Evolutionary conservation across 805 yeast species (phyloP).

Genomic region (Saturnispora halmiae): DNA sequence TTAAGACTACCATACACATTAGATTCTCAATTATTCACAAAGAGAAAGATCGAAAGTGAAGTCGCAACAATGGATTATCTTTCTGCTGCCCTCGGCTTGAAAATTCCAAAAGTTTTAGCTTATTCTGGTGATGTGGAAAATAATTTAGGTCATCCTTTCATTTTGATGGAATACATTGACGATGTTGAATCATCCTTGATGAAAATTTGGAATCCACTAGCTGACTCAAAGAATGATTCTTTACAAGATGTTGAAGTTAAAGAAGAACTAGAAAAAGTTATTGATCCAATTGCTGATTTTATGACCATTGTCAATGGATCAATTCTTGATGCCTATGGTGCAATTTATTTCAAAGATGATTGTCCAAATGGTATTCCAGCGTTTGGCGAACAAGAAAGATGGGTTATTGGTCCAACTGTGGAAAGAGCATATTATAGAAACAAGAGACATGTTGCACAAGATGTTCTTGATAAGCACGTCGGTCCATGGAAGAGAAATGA

Average conservation of each 20-base stretch:
- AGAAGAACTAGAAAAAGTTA: constrained; percentile 45
- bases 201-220: constrained; percentile 86
- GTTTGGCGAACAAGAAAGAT: constrained; percentile 68
- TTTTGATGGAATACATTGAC: constrained; percentile 67
- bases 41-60: constrained; percentile 71
- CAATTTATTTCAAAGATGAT: constrained; percentile 72
- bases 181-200: constrained; percentile 62
- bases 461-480: constrained; percentile 38
- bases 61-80: constrained; percentile 90
- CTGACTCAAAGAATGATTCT: constrained; percentile 36
- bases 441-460: constrained; percentile 44
- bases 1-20: constrained; percentile 81
- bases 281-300: constrained; percentile 61
- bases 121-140: constrained; percentile 57
- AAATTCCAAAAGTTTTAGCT: constrained; percentile 65
- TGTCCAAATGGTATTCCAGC: constrained; percentile 31
- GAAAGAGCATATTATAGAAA: constrained; percentile 74
- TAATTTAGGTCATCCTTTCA: constrained; percentile 62
- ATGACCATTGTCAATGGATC: constrained; percentile 28
- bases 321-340: constrained; percentile 68
- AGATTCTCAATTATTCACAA: constrained; percentile 55
- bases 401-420: constrained; percentile 86
- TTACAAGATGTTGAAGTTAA: constrained; percentile 40
- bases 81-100: constrained; percentile 49
- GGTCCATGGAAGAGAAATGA: constrained; percentile 71